Evolutionary conservation across 768 basidiomycete species (phyloP).

Genomic region (Pholiota conissans): DNA sequence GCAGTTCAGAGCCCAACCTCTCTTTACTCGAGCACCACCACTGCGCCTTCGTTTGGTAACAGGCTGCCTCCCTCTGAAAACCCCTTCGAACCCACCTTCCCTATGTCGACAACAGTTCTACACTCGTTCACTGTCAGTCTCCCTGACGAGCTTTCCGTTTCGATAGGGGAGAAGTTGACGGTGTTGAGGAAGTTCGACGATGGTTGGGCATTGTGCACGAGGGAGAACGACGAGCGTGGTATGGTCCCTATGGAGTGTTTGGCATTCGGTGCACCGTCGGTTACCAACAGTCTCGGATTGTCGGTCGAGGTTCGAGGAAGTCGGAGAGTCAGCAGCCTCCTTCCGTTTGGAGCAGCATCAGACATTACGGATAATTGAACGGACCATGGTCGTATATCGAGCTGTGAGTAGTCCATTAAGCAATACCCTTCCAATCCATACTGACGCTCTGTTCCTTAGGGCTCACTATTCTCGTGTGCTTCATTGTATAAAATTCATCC

Average conservation of each 20-base stretch:
- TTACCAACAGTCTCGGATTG: not conserved
- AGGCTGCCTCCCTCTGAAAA: too few species aligned
- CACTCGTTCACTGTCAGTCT: conserved; percentile 66
- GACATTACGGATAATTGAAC: too few species aligned
- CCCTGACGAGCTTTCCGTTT: conserved; percentile 70
- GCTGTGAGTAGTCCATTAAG: too few species aligned
- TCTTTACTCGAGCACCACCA: too few species aligned
- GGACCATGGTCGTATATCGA: too few species aligned
- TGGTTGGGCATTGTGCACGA: conserved; percentile 72
- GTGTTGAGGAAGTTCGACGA: conserved; percentile 69
- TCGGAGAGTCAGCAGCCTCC: conserved; percentile 15
- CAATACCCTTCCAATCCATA: too few species aligned
- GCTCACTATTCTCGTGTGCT: too few species aligned
- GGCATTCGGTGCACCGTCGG: conserved; percentile 29
- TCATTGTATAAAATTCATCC: too few species aligned
- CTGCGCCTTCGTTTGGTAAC: too few species aligned
- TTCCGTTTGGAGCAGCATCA: conserved; percentile 3
- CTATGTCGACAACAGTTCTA: conserved; percentile 40
- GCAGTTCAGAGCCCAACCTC: too few species aligned
- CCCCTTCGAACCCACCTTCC: conserved; percentile 9
- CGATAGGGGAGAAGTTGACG: conserved; percentile 56
- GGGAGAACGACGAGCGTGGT: conserved; percentile 58
- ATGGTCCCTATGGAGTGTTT: conserved; percentile 82
- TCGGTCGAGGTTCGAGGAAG: conserved; percentile 10
- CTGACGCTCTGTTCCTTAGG: too few species aligned